Conservation (phyloP, 2,329 filamentous ascomycete species). For the Fusarium longipes region DNA sequence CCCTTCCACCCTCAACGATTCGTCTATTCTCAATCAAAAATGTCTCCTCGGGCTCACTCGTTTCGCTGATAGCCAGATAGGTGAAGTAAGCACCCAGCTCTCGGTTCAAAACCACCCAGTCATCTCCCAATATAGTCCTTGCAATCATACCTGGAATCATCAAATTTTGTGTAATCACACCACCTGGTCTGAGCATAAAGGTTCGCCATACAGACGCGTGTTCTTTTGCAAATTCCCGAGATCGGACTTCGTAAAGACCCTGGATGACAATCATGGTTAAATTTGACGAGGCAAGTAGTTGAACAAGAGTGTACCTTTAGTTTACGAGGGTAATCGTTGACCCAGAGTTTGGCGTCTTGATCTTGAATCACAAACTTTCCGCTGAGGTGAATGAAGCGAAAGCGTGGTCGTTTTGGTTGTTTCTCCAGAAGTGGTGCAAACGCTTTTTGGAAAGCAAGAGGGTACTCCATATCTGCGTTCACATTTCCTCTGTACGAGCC, state of each 20-base stretch:
- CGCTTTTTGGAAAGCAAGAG: constrained; percentile 26
- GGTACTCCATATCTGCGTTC: constrained; percentile 38
- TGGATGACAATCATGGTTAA: not conserved
- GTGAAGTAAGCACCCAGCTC: constrained; percentile 38
- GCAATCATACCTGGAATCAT: not conserved
- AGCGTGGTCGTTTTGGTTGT: constrained; percentile 12
- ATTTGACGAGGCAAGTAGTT: rapidly evolving
- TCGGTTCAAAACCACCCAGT: constrained; percentile 28
- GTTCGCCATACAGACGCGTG: constrained; percentile 26
- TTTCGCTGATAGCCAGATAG: constrained; percentile 29
- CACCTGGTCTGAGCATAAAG: constrained; percentile 35
- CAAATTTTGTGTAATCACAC: constrained; percentile 14
- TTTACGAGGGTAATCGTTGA: constrained; percentile 35
- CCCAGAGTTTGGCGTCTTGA: constrained; percentile 48
- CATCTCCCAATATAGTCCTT: constrained; percentile 23
- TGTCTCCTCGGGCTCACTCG: constrained; percentile 9
- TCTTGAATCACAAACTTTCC: constrained; percentile 50
- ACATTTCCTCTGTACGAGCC: constrained; percentile 36
- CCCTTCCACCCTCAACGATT: not conserved
- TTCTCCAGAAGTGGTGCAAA: constrained; percentile 21
- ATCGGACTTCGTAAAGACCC: constrained; percentile 32
- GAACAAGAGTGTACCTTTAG: constrained; percentile 17
- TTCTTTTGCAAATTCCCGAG: constrained; percentile 17
- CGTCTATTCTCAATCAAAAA: not conserved
- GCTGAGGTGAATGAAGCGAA: constrained; percentile 50